These are phyloP conservation scores for Exsudoporus frostii DNA, from an alignment of 768 basidiomycete species.

Conservation along the genomic window DNA sequence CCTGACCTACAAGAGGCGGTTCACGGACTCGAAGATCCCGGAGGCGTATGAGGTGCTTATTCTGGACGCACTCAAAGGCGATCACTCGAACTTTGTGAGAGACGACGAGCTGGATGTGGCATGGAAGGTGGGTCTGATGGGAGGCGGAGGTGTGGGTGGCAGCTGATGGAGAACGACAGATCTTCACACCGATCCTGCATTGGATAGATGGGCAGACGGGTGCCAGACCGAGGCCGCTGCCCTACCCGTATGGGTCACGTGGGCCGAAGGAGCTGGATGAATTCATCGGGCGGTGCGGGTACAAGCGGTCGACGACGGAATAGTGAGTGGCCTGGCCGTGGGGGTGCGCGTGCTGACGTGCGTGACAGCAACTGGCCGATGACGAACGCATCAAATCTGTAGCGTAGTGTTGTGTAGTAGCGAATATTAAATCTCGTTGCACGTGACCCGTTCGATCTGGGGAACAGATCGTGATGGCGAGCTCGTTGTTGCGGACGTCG, in stretches of 20 bases:
- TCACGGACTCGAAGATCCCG: conserved; percentile 87
- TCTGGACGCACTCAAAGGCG: conserved; percentile 93
- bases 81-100: conserved; percentile 98
- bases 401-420: neutral
- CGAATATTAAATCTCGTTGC: conserved; percentile 9
- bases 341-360: neutral
- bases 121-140: conserved; percentile 73
- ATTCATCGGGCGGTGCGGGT: conserved; percentile 77
- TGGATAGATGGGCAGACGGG: conserved; percentile 87
- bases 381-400: conserved; percentile 26
- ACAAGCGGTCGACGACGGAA: conserved; percentile 57
- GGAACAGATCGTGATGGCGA: conserved; percentile 29
- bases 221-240: conserved; percentile 61
- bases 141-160: neutral
- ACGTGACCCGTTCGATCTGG: conserved; percentile 30
- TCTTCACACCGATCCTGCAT: conserved; percentile 91
- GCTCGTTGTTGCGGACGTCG: conserved; percentile 19
- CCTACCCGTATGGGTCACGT: conserved; percentile 92
- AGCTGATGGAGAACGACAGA: conserved; percentile 44
- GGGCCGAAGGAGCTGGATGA: conserved; percentile 83
- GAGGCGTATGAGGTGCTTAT: conserved; percentile 97
- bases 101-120: conserved; percentile 96
- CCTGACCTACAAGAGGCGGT: conserved; percentile 94
- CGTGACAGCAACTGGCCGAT: conserved; percentile 26
- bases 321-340: conserved; percentile 57